Percentiles rank a stretch among this genome's conserved stretches.
Conservation (phyloP, 176 grass and related monocot genomes). For the Eleusine coracana region DNA sequence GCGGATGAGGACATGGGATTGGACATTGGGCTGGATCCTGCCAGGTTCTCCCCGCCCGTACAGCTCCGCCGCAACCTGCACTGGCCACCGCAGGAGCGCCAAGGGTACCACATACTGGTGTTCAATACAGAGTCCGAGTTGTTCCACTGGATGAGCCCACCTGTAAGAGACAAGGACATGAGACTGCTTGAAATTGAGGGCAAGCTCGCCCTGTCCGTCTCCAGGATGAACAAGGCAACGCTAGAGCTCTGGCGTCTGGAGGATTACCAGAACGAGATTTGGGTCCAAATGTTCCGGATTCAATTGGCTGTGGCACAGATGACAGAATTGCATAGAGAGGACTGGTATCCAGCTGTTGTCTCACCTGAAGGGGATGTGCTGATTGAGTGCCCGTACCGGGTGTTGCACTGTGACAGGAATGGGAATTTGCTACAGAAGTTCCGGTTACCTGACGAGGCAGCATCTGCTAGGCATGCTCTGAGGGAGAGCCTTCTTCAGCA, state of each 20-base stretch:
- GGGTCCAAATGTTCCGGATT: slow-evolving; percentile 6
- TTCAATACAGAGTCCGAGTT: slow-evolving; percentile 23
- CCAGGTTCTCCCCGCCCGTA: neutral
- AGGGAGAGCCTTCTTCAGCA: slow-evolving; percentile 11
- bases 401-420: slow-evolving; percentile 26
- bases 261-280: neutral
- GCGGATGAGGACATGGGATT: neutral
- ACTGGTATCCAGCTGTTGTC: neutral
- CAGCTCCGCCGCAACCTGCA: slow-evolving; percentile 9
- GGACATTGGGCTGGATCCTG: neutral
- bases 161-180: neutral
- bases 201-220: slow-evolving; percentile 32
- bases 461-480: neutral
- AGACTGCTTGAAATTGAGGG: slow-evolving; percentile 19
- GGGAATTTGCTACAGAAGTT: slow-evolving; percentile 33
- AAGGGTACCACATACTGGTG: slow-evolving; percentile 13
- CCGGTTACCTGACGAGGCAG: neutral
- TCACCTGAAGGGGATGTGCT: slow-evolving; percentile 39
- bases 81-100: slow-evolving; percentile 7
- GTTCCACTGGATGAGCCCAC: slow-evolving; percentile 21
- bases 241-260: slow-evolving; percentile 27
- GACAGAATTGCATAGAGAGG: neutral
- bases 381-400: neutral
- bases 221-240: neutral
- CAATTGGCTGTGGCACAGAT: neutral